phyloP scores from a whole-genome alignment of 2,329 filamentous ascomycete genomes.

The Colletotrichum trifolii region DNA sequence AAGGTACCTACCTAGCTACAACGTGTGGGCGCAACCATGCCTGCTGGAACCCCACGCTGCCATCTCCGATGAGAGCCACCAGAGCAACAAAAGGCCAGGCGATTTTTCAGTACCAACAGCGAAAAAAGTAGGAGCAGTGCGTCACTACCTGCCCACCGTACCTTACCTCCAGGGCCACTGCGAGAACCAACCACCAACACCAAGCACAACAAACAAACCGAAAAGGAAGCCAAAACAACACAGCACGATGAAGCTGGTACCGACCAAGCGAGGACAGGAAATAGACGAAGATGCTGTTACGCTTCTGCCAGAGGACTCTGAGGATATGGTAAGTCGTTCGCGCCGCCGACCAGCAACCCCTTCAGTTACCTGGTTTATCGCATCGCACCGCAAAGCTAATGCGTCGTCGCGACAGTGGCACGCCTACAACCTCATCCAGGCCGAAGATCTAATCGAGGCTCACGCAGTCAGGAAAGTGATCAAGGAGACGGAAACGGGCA shows the following conservation, averaged over 20 bases:
- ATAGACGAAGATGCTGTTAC: constrained; percentile 54
- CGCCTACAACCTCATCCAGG: constrained; percentile 69
- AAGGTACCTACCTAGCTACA: too few relatives aligned
- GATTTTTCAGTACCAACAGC: too few relatives aligned
- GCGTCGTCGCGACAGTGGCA: constrained; percentile 59
- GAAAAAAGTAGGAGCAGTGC: too few relatives aligned
- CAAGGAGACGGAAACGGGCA: constrained; percentile 58
- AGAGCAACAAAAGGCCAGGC: too few relatives aligned
- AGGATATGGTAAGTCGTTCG: constrained; percentile 55
- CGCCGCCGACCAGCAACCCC: too few relatives aligned
- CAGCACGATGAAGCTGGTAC: constrained; percentile 52
- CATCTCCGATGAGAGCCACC: too few relatives aligned
- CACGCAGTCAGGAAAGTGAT: constrained; percentile 68
- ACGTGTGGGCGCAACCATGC: too few relatives aligned
- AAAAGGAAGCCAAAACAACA: neutral
- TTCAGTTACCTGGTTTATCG: too few relatives aligned
- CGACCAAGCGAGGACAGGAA: constrained; percentile 50
- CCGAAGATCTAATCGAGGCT: constrained; percentile 64
- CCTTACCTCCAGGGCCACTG: neutral
- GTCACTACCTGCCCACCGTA: neutral
- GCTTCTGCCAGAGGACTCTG: constrained; percentile 56
- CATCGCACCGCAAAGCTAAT: constrained; percentile 4
- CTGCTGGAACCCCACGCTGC: too few relatives aligned
- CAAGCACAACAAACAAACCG: neutral
- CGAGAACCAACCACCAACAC: too few relatives aligned